Evolutionary conservation across 306 rosid genomes (phyloP).

Genomic region (Medicago truncatula): MtrunA17r5.0-ANR NC_053047.1:3256501-3257000

Average conservation of each 20-base stretch:
- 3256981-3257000: background rate
- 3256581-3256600: conserved; percentile 74
- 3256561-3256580: conserved; percentile 70
- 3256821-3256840: conserved; percentile 74
- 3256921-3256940: background rate
- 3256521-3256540: too few species aligned
- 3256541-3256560: conserved; percentile 51
- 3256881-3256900: conserved; percentile 58
- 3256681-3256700: conserved; percentile 49
- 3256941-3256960: background rate
- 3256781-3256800: conserved; percentile 75
- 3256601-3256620: conserved; percentile 67
- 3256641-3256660: conserved; percentile 73
- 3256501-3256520: too few species aligned
- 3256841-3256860: conserved; percentile 74
- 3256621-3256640: conserved; percentile 61
- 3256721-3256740: background rate
- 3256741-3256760: background rate
- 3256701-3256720: background rate
- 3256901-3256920: conserved; percentile 36
- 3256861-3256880: conserved; percentile 57
- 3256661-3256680: conserved; percentile 74
- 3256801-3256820: conserved; percentile 58
- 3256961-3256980: background rate
- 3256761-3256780: conserved; percentile 64